A percentile compares a stretch with the other conserved stretches of the same genome.
These are phyloP conservation scores for Chaetomium globosum DNA, from an alignment of 2,329 filamentous ascomycete genomes.

Conservation along the genomic window DNA sequence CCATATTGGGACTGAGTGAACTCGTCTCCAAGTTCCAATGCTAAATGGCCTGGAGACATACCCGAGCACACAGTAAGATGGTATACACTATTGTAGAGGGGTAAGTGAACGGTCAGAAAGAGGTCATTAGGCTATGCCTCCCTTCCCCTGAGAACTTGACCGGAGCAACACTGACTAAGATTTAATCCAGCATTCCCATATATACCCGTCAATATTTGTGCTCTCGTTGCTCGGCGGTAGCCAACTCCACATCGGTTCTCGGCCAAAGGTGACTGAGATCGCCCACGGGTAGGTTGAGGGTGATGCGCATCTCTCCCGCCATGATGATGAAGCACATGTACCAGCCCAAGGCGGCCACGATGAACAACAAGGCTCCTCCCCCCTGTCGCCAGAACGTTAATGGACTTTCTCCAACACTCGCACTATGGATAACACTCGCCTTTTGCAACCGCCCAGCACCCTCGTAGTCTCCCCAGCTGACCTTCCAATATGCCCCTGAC, in stretches of 20 bases:
- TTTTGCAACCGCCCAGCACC: conserved; percentile 50
- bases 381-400: conserved; percentile 30
- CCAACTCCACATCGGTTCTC: conserved; percentile 40
- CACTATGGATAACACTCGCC: conserved; percentile 37
- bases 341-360: conserved; percentile 53
- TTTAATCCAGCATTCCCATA: not conserved
- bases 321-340: conserved; percentile 59
- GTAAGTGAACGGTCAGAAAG: too few relatives aligned
- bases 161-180: not conserved
- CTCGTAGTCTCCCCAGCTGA: conserved; percentile 48
- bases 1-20: too few relatives aligned
- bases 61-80: too few relatives aligned
- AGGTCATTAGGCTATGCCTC: too few relatives aligned
- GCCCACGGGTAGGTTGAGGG: conserved; percentile 52
- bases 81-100: too few relatives aligned
- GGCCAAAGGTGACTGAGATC: conserved; percentile 56
- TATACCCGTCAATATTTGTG: conserved; percentile 24
- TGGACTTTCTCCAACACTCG: not conserved
- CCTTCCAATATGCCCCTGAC: conserved; percentile 53
- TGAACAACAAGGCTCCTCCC: conserved; percentile 48
- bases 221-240: conserved; percentile 22
- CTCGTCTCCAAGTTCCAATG: too few relatives aligned
- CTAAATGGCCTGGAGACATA: too few relatives aligned
- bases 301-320: conserved; percentile 56
- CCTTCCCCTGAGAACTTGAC: too few relatives aligned